Evolutionary conservation across 257 asterid genomes (phyloP).

Genomic region (Misopates orontium): DNA sequence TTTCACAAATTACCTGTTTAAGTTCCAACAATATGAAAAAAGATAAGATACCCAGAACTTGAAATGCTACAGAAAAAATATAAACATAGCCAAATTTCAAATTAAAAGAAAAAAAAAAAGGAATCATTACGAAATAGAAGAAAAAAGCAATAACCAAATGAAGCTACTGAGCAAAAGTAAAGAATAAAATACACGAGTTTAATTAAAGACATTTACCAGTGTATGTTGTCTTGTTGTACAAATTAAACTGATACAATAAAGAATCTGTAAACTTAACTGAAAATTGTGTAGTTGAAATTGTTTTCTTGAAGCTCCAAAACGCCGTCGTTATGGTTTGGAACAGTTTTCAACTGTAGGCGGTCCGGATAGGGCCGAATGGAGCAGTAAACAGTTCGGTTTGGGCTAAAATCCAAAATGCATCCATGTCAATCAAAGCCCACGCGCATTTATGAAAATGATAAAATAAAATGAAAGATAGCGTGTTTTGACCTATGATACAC

Average conservation of each 20-base stretch:
- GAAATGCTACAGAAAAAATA: too few species aligned
- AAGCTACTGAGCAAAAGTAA: constrained; percentile 10
- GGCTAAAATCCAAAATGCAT: too few species aligned
- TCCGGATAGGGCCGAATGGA: too few species aligned
- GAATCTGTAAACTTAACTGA: background rate
- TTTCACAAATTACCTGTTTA: background rate
- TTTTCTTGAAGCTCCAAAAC: background rate
- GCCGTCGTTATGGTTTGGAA: background rate
- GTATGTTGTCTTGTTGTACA: background rate
- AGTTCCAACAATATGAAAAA: background rate
- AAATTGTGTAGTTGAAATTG: too few species aligned
- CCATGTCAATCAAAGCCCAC: too few species aligned
- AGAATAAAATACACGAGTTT: constrained; percentile 6
- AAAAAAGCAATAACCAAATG: background rate
- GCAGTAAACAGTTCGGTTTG: too few species aligned
- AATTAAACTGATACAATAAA: too few species aligned
- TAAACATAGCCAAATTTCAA: background rate
- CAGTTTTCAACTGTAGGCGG: too few species aligned
- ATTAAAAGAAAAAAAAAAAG: background rate
- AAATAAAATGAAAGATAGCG: too few species aligned
- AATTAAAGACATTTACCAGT: constrained; percentile 30
- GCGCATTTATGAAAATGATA: too few species aligned
- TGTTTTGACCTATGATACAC: too few species aligned
- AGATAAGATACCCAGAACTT: background rate
- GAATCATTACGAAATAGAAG: background rate